Conservation (phyloP, 768 basidiomycete genomes). For the Coprinellus aureogranulatus region DNA sequence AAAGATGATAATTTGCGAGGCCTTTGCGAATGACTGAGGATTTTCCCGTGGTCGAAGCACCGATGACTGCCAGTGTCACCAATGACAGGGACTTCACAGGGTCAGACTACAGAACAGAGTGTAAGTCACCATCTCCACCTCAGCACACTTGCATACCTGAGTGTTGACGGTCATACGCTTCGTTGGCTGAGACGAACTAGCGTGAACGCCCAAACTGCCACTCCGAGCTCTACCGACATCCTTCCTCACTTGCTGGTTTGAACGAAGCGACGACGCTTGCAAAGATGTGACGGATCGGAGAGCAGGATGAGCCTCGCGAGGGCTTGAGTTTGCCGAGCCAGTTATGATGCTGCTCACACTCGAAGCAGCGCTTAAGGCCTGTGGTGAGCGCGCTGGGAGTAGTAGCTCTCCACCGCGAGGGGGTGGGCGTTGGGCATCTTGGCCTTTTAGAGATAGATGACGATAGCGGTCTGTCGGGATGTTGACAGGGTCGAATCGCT, state of each 20-base stretch:
- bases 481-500: constrained; percentile 46
- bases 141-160: constrained; percentile 23
- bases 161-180: constrained; percentile 38
- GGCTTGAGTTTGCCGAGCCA: constrained; percentile 32
- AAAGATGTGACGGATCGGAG: constrained; percentile 15
- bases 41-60: constrained; percentile 79
- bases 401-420: constrained; percentile 59
- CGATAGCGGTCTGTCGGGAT: constrained; percentile 41
- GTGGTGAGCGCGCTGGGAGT: constrained; percentile 55
- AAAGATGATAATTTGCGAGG: constrained; percentile 58
- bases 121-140: neutral
- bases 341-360: constrained; percentile 37
- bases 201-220: constrained; percentile 55
- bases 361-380: constrained; percentile 29
- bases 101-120: neutral
- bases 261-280: constrained; percentile 9
- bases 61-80: constrained; percentile 75
- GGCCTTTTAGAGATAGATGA: constrained; percentile 47
- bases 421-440: constrained; percentile 38
- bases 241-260: neutral
- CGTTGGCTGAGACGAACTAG: constrained; percentile 23
- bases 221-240: constrained; percentile 50
- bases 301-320: constrained; percentile 5
- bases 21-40: constrained; percentile 78
- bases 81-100: constrained; percentile 1